Evolutionary conservation across 148 eudicot species (phyloP), one percentile per base, ranked within the genome.

Genomic region (Rhododendron williamsianum): DNA sequence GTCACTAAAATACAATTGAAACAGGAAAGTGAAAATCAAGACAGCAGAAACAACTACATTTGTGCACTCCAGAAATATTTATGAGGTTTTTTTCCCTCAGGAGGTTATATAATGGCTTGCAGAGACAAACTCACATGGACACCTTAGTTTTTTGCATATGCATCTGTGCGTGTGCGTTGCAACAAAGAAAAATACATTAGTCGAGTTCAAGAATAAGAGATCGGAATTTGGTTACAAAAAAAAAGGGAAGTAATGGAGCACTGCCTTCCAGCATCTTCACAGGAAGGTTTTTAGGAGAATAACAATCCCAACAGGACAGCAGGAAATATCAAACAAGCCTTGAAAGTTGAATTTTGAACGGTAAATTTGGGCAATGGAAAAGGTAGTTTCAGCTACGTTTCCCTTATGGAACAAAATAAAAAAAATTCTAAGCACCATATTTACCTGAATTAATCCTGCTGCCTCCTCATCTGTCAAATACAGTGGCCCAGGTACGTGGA

Each of bases 401-500:
- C 83, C 36, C 23, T 54, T 51, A 51, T 80, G 82, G 65, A 27
- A 25, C 27, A 81, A 71, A 6, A 21, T 5, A 58, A 6, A 58
- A 58, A 82, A 86, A 86, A 58, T 54, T 60, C 23, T 35, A 78
- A 76, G 46, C 82, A 77, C 80, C 30, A 81, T 19, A 71, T 87
- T 88, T 76, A 95, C 99, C 93, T 93, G 94, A 84, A 86, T 76
- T 49, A 97, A 51, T 86, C 99, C 99, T 73, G 92, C 91, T 82
- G 94, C 94, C 90, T 97, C 99, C 87, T 95, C 94, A 6, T 91
- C 91, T 43, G 98, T 97, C 98, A 97, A 91, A 87, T 90, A 90
- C 81, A 97, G 87, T 33, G 98, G 98, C 58, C 93, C 94, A 49
- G 99, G 99, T 51, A 97, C 89, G 82, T 97, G 98, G 86, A 97